These are phyloP conservation scores for Sporothrix schenckii DNA, from an alignment of 2,329 filamentous ascomycete genomes.

Conservation along the genomic window DNA sequence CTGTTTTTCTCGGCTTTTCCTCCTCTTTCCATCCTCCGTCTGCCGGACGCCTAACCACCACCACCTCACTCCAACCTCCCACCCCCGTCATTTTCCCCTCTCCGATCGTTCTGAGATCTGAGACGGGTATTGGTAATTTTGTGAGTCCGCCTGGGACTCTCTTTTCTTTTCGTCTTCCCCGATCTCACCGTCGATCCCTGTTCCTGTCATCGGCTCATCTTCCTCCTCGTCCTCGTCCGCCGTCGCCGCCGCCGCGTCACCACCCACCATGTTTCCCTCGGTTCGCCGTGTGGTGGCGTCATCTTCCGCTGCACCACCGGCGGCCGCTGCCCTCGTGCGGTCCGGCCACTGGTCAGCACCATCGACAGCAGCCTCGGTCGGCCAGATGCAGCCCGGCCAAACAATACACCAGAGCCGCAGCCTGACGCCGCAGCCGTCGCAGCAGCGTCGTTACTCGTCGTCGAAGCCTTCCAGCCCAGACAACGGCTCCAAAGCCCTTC, in stretches of 20 bases:
- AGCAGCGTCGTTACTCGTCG: slow-evolving; percentile 61
- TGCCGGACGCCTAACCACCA: slow-evolving; percentile 23
- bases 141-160: slow-evolving; percentile 2
- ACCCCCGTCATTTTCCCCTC: not conserved
- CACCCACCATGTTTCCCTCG: slow-evolving; percentile 34
- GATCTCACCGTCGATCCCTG: not conserved
- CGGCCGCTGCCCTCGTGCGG: slow-evolving; percentile 25
- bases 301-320: slow-evolving; percentile 29
- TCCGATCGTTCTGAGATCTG: slow-evolving; percentile 4
- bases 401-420: slow-evolving; percentile 23
- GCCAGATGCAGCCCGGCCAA: slow-evolving; percentile 43
- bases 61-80: slow-evolving; percentile 1
- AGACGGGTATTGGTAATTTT: slow-evolving; percentile 6
- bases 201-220: not conserved
- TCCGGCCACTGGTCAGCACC: slow-evolving; percentile 14
- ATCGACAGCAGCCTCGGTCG: slow-evolving; percentile 36
- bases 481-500: slow-evolving; percentile 56
- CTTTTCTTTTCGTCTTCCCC: not conserved
- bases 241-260: too few relatives aligned
- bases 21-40: slow-evolving; percentile 11
- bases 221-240: not conserved
- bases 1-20: slow-evolving; percentile 4
- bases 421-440: slow-evolving; percentile 35
- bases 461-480: slow-evolving; percentile 66
- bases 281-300: slow-evolving; percentile 37